Evolutionary conservation across 2,329 filamentous ascomycete species (phyloP), one percentile per base, ranked within the genome.

Genomic region (Parasarocladium wereldwijsianum): DNA sequence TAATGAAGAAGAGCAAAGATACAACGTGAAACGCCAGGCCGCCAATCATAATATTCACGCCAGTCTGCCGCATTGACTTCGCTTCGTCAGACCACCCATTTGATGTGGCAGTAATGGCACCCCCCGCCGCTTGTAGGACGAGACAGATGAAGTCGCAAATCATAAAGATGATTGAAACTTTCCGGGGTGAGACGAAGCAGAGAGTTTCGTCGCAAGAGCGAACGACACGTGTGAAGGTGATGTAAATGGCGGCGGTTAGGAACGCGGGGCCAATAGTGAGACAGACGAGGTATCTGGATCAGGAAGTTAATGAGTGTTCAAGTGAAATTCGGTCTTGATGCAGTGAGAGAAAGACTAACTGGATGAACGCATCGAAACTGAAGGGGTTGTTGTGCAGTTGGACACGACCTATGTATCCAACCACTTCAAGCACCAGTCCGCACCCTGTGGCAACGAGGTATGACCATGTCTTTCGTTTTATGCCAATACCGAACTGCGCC

Each of bases 181-280:
- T 39, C 2, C 37, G 36, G 2, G 53, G 51, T 7, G 34, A 20
- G 33, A 54, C 41, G n/a, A 44, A 43, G n/a, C 47, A 50, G 1
- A 48, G 33, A 3, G 56, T 48, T 2, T 52, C 43, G 0, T 58
- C 59, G 34, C 58, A 63, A 4, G 52, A 54, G 32, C 47, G 44
- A 16, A 64, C 58, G 35, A 65, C 58, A 26, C 53, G 49, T 11
- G 57, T 46, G 21, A 77, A 52, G 34, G 64, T 70, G 29, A 78
- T 52, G 43, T 78, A 79, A 33, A 78, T 65, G 3, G 60, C 66
- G 1, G 69, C 73, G 3, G 67, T 62, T 40, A 76, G 54, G 47
- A 76, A 76, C 1, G 71, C 70, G 0, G 74, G 73, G 1, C 55
- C 72, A 32, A 77, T 61, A 2, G 72, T 77, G 23, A 80, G 52